Evolutionary conservation across 371 early-diverging fungal genomes (phyloP), one percentile per base, ranked within the genome.

Genomic region (Encephalitozoon romaleae): DNA sequence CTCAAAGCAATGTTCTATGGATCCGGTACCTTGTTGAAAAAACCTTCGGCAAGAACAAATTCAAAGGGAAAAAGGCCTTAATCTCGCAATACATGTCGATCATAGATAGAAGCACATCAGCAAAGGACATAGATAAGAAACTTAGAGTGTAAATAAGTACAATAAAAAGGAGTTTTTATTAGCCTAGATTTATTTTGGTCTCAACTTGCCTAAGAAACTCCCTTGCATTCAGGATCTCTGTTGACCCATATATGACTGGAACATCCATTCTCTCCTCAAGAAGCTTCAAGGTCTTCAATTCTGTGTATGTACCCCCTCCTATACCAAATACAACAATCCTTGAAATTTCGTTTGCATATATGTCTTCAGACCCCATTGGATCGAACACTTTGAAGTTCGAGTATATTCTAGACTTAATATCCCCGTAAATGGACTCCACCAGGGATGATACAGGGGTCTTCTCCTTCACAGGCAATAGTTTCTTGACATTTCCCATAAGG

Each of bases 201-300:
- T 78, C 55, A 21, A 95, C 86, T 84, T 94, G 94, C 52, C 87
- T 81, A 72, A 98, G 81, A 83, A 96, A 94, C 71, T 87, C 85
- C 6, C 88, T 86, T 8, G 96, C 90, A 49, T 89, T 92, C 68
- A 94, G 72, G 68, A 98, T 87, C 74, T 94, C 94, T 0, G 95
- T 98, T 8, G 93, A 89, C 1, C 96, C 98, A 85, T 96, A 94
- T 15, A 91, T 89, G 67, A 98, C 91, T 9, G 71, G 74, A 34
- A 85, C 51, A 3, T 67, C 53, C 12, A 73, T 43, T 54, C 72
- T 77, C 43, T 81, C 39, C 53, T 78, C 79, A 12, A 81, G 47
- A 9, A 78, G 76, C 42, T 78, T 79, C 32, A 85, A 55, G 0
- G 70, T 65, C 55, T 72, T 81, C 38, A 81, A 73, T 54, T 85